These are phyloP conservation scores for Heliamphora exappendiculata DNA, from an alignment of 148 eudicot species.

Conservation along the genomic window DNA sequence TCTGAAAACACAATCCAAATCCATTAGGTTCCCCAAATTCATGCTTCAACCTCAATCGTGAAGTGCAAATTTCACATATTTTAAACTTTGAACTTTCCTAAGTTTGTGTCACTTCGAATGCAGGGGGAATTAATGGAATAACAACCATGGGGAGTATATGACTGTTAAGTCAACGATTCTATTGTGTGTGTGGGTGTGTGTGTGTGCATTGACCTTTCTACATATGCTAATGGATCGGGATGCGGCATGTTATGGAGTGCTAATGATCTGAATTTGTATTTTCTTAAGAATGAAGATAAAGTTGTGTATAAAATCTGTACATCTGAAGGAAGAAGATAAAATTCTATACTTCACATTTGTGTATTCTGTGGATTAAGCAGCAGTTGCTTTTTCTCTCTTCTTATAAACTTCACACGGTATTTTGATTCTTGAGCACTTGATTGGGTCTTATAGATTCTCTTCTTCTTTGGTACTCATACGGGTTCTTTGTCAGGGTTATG, in stretches of 20 bases:
- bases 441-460: no score
- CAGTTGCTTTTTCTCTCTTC: not conserved
- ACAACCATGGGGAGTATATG: not conserved
- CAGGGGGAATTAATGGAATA: not conserved
- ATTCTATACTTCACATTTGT: not conserved
- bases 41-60: not conserved
- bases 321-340: not conserved
- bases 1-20: not conserved
- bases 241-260: no score
- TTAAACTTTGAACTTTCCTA: not conserved
- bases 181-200: not conserved
- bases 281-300: not conserved
- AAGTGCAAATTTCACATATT: not conserved
- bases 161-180: not conserved
- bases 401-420: not conserved
- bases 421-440: not conserved
- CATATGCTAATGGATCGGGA: no score
- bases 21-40: not conserved
- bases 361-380: not conserved
- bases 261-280: not conserved
- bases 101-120: not conserved
- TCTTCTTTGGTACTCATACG: not conserved
- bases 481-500: slow-evolving; percentile 36
- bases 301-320: not conserved
- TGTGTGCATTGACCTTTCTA: no score